phyloP scores from a whole-genome alignment of 306 rosid species.

The Castanospermum australe region DNA sequence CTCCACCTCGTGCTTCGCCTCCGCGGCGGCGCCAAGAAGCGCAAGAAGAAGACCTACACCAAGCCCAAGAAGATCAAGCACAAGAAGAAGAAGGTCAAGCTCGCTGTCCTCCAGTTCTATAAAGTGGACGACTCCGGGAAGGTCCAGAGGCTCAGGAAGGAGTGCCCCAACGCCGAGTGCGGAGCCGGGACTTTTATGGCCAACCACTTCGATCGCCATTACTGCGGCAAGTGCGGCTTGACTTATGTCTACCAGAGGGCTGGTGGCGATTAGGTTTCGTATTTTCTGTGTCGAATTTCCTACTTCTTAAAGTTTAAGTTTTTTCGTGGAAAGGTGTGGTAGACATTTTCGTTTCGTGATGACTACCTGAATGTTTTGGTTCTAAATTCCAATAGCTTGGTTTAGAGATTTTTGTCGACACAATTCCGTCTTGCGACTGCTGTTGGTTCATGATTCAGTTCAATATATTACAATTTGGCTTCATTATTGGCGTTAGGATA shows the following conservation, averaged over 20 bases:
- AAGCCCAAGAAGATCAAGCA: conserved; percentile 98
- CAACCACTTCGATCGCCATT: conserved; percentile 86
- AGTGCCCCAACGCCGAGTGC: conserved; percentile 88
- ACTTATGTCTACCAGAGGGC: conserved; percentile 91
- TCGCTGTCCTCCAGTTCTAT: conserved; percentile 77
- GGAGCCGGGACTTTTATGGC: conserved; percentile 98
- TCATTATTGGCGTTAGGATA: too few species aligned
- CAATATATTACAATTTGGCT: too few species aligned
- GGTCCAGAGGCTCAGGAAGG: conserved; percentile 88
- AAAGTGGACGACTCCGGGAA: conserved; percentile 89
- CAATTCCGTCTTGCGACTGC: background rate
- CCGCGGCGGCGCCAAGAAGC: conserved; percentile 92
- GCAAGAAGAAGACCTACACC: conserved; percentile 98
- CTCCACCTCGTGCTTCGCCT: conserved; percentile 92
- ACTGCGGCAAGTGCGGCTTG: conserved; percentile 90
- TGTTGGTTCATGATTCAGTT: background rate
- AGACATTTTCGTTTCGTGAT: background rate
- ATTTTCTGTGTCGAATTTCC: background rate
- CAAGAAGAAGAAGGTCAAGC: conserved; percentile 96
- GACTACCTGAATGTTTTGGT: background rate
- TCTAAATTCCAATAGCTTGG: background rate
- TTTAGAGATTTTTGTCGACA: background rate
- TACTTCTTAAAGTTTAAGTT: background rate
- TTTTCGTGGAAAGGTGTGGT: background rate
- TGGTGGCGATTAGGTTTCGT: conserved; percentile 54